phyloP scores from a whole-genome alignment of 2,329 filamentous ascomycete species.

The Akanthomyces dipterigenus region DNA sequence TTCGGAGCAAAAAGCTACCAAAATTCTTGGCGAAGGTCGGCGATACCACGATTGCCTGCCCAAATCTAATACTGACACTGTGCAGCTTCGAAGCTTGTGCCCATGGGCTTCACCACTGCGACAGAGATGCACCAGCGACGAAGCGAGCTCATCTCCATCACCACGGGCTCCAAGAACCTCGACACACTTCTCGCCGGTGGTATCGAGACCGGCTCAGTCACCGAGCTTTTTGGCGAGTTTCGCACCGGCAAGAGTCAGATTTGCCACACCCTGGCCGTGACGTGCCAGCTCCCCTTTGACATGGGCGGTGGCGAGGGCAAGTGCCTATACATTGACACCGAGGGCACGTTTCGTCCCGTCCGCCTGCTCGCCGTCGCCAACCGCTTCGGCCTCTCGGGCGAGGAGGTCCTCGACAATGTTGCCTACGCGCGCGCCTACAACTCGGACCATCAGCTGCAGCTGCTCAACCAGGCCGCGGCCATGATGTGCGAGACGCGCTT shows the following conservation, averaged over 20 bases:
- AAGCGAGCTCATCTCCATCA: constrained; percentile 96
- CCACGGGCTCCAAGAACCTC: constrained; percentile 94
- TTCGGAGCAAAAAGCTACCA: constrained; percentile 91
- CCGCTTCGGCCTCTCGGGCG: constrained; percentile 86
- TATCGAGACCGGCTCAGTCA: constrained; percentile 94
- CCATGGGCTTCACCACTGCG: constrained; percentile 97
- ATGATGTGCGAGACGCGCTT: constrained; percentile 99
- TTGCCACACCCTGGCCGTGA: constrained; percentile 96
- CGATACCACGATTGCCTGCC: background rate
- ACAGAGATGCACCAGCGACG: constrained; percentile 98
- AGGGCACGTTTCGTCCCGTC: constrained; percentile 93
- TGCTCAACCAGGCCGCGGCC: constrained; percentile 87
- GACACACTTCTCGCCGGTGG: constrained; percentile 92
- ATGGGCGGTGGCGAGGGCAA: constrained; percentile 99
- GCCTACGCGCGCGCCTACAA: constrained; percentile 98
- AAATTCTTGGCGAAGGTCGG: constrained; percentile 80
- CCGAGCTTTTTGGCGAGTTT: constrained; percentile 97
- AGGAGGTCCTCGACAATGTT: constrained; percentile 97
- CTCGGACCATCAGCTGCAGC: constrained; percentile 91
- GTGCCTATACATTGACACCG: constrained; percentile 96
- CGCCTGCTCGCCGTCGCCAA: constrained; percentile 87
- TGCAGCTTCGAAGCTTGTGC: constrained; percentile 85
- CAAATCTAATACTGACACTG: background rate
- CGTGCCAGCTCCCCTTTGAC: constrained; percentile 94
- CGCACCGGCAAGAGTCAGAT: constrained; percentile 98